Base-by-base conservation (phyloP, 1,139 yeast species). In the Pichia sp. region DNA sequence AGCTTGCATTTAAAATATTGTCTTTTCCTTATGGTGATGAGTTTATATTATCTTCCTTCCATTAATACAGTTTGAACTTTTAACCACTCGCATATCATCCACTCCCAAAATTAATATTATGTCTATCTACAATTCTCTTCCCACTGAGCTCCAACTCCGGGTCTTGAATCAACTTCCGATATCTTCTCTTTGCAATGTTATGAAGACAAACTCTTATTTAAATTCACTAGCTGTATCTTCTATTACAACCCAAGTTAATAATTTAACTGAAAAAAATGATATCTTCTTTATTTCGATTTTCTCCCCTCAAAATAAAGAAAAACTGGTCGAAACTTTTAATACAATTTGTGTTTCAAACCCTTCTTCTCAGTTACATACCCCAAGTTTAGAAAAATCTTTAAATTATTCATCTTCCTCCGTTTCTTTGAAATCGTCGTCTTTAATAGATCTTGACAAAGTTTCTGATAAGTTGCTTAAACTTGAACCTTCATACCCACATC, bases 251-350 rank as follows among this genome's bases (percentile, higher is more conserved):
- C 37, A 33, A 34, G 41, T 40, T 4, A 46, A 18, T 40, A 48
- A 40, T 4, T 9, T 43, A 8, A 43, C 47, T 4, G 9, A 28
- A 7, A 39, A 42, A 32, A 39, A 46, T 31, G 36, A 51, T 6
- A 45, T 46, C 8, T 32, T 61, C 1, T 56, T 48, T 34, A 48
- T 61, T 4, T 51, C 59, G 28, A 39, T 62, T 4, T 62, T 49
- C 40, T 61, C 65, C 2, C 65, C 65, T 11, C 65, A 62, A 45
- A 54, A 52, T 34, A 53, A 51, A 10, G 52, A 52, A 25, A 53
- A 44, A 30, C 43, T 52, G 7, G 51, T 55, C 7, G 61, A 56
- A 43, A 50, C 58, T 5, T 61, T 53, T 40, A 59, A 56, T 31
- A 58, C 64, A 0, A 55, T 55, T 33, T 53, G 60, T 42, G 39